Percentiles rank a stretch among this genome's conserved stretches.
phyloP scores from a whole-genome alignment of 352 stramenopile species.

The Aphanomyces astaci region DNA sequence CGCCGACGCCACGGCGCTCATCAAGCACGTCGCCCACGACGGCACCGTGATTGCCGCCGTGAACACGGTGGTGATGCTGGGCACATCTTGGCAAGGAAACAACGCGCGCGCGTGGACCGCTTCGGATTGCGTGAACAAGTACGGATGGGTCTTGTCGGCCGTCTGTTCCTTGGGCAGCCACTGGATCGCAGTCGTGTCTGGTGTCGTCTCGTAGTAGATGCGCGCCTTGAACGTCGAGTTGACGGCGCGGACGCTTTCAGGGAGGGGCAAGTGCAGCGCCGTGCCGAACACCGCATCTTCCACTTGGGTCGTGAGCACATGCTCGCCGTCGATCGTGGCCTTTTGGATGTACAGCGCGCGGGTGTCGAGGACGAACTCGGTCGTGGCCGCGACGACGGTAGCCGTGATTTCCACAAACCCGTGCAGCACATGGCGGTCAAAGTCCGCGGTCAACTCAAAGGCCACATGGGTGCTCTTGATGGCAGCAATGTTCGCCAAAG shows the following conservation, averaged over 20 bases:
- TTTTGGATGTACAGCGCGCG: constrained; percentile 6
- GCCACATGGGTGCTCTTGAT: background rate
- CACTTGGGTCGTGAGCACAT: background rate
- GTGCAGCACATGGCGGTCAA: constrained; percentile 6
- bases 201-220: constrained; percentile 57
- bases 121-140: constrained; percentile 81
- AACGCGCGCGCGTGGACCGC: constrained; percentile 81
- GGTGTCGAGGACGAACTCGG: constrained; percentile 8
- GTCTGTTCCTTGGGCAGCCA: constrained; percentile 82
- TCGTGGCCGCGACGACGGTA: background rate
- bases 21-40: constrained; percentile 83
- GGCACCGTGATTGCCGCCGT: constrained; percentile 88
- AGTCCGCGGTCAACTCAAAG: constrained; percentile 11
- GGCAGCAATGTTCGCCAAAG: constrained; percentile 7
- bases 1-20: constrained; percentile 56
- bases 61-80: constrained; percentile 94
- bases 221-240: constrained; percentile 58
- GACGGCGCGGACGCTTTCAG: constrained; percentile 56
- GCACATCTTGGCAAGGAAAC: constrained; percentile 89
- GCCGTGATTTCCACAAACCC: constrained; percentile 11
- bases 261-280: constrained; percentile 47
- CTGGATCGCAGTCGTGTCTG: constrained; percentile 63
- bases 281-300: constrained; percentile 54
- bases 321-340: constrained; percentile 7
- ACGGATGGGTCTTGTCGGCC: constrained; percentile 61